A percentile compares a stretch with the other conserved stretches of the same genome.
phyloP scores from a whole-genome alignment of 1,284 basidiomycete species.

The Naganishia cerealis region DNA sequence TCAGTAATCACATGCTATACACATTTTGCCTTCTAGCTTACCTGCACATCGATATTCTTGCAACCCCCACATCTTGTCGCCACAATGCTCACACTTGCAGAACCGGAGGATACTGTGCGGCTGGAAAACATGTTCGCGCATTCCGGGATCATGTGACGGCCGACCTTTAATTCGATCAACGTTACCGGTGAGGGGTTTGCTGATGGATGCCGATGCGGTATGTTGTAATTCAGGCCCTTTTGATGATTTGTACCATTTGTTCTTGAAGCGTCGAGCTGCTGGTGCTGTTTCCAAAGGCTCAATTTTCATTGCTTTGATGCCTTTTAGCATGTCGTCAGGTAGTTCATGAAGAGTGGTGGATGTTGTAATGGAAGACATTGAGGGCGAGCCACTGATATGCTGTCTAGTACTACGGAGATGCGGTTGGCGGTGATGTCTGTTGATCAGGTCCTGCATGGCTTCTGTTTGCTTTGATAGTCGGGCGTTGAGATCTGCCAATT shows the following conservation, averaged over 20 bases:
- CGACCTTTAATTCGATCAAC: conserved; percentile 37
- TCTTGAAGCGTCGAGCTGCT: conserved; percentile 54
- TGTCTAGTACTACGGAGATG: conserved; percentile 24
- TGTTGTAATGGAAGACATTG: conserved; percentile 52
- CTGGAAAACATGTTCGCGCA: conserved; percentile 78
- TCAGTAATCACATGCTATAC: not conserved
- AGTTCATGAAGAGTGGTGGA: conserved; percentile 51
- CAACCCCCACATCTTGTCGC: conserved; percentile 97
- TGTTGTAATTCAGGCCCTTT: conserved; percentile 47
- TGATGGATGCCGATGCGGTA: conserved; percentile 41
- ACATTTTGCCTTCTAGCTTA: conserved; percentile 53
- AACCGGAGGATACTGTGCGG: conserved; percentile 84
- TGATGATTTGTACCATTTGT: conserved; percentile 59
- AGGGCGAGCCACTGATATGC: conserved; percentile 51
- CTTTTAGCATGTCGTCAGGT: conserved; percentile 39
- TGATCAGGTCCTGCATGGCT: conserved; percentile 51
- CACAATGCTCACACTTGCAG: conserved; percentile 88
- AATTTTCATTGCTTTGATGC: conserved; percentile 39
- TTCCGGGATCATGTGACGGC: conserved; percentile 51
- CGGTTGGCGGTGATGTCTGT: conserved; percentile 32
- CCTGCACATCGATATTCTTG: conserved; percentile 81
- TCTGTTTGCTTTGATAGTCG: conserved; percentile 78
- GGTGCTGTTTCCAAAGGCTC: conserved; percentile 55
- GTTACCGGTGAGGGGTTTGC: conserved; percentile 41
- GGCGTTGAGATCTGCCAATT: conserved; percentile 78